These are phyloP conservation scores for Sporothrix variecibatus DNA, from an alignment of 2,329 filamentous ascomycete genomes.

Conservation along the genomic window DNA sequence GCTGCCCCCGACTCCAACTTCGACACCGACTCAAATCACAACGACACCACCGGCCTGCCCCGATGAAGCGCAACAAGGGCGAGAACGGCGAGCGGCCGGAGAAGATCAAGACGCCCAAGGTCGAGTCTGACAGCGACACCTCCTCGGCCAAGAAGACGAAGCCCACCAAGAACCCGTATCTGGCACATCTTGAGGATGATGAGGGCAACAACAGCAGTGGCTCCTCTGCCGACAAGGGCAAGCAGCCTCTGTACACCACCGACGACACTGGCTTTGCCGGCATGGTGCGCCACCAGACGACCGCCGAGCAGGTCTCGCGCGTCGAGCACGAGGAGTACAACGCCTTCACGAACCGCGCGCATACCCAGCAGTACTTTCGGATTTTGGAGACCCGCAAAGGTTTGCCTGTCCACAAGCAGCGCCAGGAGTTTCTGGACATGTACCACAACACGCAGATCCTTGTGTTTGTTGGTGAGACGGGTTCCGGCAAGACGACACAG, in stretches of 20 bases:
- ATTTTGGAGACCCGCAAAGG: conserved; percentile 83
- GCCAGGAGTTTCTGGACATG: conserved; percentile 89
- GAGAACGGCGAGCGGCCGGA: conserved; percentile 27
- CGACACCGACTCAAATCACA: conserved; percentile 34
- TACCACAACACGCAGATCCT: conserved; percentile 95
- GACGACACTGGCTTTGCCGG: conserved; percentile 52
- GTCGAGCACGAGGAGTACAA: conserved; percentile 82
- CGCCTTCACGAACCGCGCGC: conserved; percentile 76
- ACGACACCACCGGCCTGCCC: conserved; percentile 33
- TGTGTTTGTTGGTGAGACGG: conserved; percentile 97
- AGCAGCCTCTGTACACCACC: not conserved
- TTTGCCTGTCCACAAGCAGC: conserved; percentile 88
- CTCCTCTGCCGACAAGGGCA: not conserved
- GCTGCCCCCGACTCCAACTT: not conserved
- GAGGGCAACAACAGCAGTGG: conserved; percentile 42
- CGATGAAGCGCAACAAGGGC: conserved; percentile 38
- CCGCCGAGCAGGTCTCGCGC: conserved; percentile 68
- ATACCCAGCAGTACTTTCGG: conserved; percentile 83
- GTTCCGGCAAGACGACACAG: conserved; percentile 98
- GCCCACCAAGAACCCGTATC: conserved; percentile 72
- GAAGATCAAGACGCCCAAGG: conserved; percentile 25
- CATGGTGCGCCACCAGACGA: conserved; percentile 79
- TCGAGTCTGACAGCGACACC: conserved; percentile 25
- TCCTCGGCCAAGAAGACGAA: conserved; percentile 12
- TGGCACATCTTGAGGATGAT: conserved; percentile 73